Evolutionary conservation across 371 early-diverging fungal species (phyloP), one percentile per base, ranked within the genome.

Genomic region (Synchytrium microbalum): DNA sequence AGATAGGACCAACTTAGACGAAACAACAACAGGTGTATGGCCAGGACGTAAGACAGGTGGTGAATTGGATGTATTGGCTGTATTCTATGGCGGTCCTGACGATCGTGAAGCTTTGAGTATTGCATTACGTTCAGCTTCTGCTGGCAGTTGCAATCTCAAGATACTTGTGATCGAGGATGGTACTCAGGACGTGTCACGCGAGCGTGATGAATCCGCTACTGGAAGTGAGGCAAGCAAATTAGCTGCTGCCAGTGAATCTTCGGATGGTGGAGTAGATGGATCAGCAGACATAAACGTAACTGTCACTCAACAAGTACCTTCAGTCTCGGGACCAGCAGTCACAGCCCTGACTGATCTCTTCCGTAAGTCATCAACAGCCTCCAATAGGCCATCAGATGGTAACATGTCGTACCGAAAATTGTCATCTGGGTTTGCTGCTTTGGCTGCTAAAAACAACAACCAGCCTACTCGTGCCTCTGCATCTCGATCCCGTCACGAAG

Each of bases 61-160:
- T 19, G 46, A 38, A 10, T 5, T 38, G 10, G 46, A 38, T 38
- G 46, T 38, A 19, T 19, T 38, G 19, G 60, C 27, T n/a, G 10
- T 23, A 52, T 60, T 60, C 23, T 29, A 60, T 28, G 60, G 60
- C 13, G 60, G 60, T 60, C 25, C 60, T 5, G 60, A 60, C 23
- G 60, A 60, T 60, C 5, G 60, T 46, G 60, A 60, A 60, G 60
- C 60, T 23, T 26, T 60, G 27, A 19, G 10, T 19, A 28, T 56
- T 56, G 46, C 46, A 10, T 38, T 38, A 19, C 5, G 46, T 5
- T 38, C 46, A 10, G 46, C 46, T 5, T 5, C 46, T 19, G 46
- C 46, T 38, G 46, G 46, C 19, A 10, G 10, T 10, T 38, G 46
- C 19, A 38, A 38, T 38, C 46, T 38, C 46, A 38, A 38, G 19